Conservation (phyloP, 306 rosid genomes). For the Nissolia schottii region DNA sequence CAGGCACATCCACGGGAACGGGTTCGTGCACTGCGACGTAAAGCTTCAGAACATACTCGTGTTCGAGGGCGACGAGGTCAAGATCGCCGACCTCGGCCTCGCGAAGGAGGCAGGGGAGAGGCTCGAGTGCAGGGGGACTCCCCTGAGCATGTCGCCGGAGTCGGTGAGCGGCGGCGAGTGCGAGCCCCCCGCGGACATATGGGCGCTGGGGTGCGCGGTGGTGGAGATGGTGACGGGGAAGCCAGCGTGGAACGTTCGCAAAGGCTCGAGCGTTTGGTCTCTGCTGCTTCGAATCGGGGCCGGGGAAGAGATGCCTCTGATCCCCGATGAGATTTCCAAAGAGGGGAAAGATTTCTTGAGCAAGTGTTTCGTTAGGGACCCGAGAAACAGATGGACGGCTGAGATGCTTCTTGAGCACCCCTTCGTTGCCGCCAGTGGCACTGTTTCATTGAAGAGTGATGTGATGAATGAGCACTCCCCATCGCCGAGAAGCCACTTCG, state of each 20-base stretch:
- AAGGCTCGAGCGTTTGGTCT: conserved; percentile 35
- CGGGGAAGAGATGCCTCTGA: conserved; percentile 64
- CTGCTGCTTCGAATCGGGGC: conserved; percentile 61
- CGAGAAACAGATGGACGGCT: conserved; percentile 77
- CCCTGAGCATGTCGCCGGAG: conserved; percentile 91
- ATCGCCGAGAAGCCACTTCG: conserved; percentile 70
- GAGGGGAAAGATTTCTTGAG: conserved; percentile 67
- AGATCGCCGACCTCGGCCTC: conserved; percentile 85
- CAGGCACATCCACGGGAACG: conserved; percentile 47
- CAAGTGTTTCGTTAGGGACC: conserved; percentile 73
- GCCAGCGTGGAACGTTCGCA: conserved; percentile 51
- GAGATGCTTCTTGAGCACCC: conserved; percentile 82
- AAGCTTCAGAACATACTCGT: conserved; percentile 78
- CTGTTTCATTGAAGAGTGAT: conserved; percentile 30
- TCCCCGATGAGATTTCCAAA: conserved; percentile 51
- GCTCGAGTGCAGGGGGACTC: conserved; percentile 68
- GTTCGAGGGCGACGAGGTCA: conserved; percentile 47
- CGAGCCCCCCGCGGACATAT: conserved; percentile 60
- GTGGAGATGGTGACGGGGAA: conserved; percentile 78
- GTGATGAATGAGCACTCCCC: neutral
- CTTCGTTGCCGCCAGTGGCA: conserved; percentile 24
- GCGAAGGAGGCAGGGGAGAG: conserved; percentile 45
- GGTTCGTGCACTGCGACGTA: conserved; percentile 90
- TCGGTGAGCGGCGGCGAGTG: conserved; percentile 50
- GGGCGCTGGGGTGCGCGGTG: conserved; percentile 82